phyloP scores from a whole-genome alignment of 768 basidiomycete genomes.

The Calocybe cyanea region DNA sequence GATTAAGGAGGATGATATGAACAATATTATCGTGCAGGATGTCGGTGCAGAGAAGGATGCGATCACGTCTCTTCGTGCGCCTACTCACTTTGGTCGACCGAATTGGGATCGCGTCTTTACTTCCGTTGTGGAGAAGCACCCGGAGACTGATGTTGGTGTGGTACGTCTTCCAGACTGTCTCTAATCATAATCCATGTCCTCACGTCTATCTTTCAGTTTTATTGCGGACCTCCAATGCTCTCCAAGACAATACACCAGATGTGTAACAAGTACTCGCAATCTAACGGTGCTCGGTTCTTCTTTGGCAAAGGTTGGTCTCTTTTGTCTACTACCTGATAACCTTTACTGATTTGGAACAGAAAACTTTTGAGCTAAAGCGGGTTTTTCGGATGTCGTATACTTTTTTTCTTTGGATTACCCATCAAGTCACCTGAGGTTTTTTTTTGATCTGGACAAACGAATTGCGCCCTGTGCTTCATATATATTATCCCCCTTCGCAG shows the following conservation, averaged over 20 bases:
- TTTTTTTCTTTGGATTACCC: too few species aligned
- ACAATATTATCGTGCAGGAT: slow-evolving; percentile 90
- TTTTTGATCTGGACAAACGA: too few species aligned
- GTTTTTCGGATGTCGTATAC: too few species aligned
- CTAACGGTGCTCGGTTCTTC: slow-evolving; percentile 80
- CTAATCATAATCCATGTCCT: not conserved
- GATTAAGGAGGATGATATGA: slow-evolving; percentile 90
- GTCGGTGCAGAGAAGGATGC: slow-evolving; percentile 93
- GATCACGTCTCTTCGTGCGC: slow-evolving; percentile 83
- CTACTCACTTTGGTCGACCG: slow-evolving; percentile 90
- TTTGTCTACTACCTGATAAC: too few species aligned
- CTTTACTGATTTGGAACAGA: too few species aligned
- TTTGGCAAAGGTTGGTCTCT: slow-evolving; percentile 70
- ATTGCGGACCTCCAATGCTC: slow-evolving; percentile 78
- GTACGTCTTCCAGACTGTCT: slow-evolving; percentile 34
- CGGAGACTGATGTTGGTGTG: slow-evolving; percentile 87
- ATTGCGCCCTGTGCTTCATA: too few species aligned
- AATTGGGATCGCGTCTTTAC: slow-evolving; percentile 78
- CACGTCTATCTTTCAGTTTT: slow-evolving; percentile 46
- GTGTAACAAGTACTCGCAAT: slow-evolving; percentile 82
- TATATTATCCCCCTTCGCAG: too few species aligned
- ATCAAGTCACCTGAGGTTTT: too few species aligned
- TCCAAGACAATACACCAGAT: slow-evolving; percentile 70
- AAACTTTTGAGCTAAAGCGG: too few species aligned
- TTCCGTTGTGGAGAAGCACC: slow-evolving; percentile 77